Evolutionary conservation across 345 rosid species (phyloP), one percentile per base, ranked within the genome.

Genomic region (Moricandia arvensis): DNA sequence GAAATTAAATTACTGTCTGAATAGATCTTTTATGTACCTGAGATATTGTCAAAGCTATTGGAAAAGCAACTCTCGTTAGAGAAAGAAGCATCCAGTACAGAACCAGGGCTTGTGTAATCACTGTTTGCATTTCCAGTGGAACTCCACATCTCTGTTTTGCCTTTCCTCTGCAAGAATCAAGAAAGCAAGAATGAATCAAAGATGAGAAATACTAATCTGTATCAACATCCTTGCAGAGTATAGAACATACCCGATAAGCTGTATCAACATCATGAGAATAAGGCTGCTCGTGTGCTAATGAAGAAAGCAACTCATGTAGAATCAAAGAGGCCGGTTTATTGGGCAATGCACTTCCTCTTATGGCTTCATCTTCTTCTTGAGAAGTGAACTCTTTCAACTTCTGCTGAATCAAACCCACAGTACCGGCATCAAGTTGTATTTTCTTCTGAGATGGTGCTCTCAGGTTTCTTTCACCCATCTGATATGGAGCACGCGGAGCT

Each of bases 21-120:
- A 66, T 47, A 6, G 16, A 13, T 13, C 21, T 43, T 21, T 38
- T 43, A 26, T 68, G 73, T 79, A 87, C 99, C 97, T 74, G 90
- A 85, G 83, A 60, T 80, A 53, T 88, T 96, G 74, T 90, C 92
- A 6, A 84, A 18, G 81, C 93, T 87, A 84, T 92, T 88, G 5
- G 97, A 95, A 59, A 90, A 64, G 80, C 88, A 88, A 74, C 97
- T 91, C 66, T 87, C 91, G 54, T 83, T 89, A 10, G 93, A 90
- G 84, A 90, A 92, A 11, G 97, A 83, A 66, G 97, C 93, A 51
- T 92, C 97, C n/a, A 95, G 96, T 64, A 92, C 91, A n/a, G 97
- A 92, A 61, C 96, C 97, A 2, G 97, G 99, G 68, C 99, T 92
- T 11, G 87, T 85, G 82, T 81, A 86, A 64, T 89, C 86, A 38